These are phyloP conservation scores for Ophiocordyceps camponoti-rufipedis DNA, from an alignment of 2,329 filamentous ascomycete genomes.

Conservation along the genomic window DNA sequence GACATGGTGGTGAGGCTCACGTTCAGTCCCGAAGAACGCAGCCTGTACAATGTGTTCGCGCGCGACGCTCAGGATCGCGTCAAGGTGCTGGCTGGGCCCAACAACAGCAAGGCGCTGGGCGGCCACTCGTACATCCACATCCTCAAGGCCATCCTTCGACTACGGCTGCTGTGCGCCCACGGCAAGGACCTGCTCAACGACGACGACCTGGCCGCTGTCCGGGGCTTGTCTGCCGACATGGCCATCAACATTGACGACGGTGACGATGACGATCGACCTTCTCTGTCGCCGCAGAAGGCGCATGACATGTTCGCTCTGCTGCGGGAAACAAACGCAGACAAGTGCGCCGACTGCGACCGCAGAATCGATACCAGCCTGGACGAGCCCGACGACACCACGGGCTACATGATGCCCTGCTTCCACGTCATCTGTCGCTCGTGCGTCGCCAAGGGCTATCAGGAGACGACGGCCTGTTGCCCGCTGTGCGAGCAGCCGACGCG, in stretches of 20 bases:
- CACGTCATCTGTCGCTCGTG: slow-evolving; percentile 70
- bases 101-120: slow-evolving; percentile 46
- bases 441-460: slow-evolving; percentile 35
- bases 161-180: slow-evolving; percentile 82
- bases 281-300: slow-evolving; percentile 50
- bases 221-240: slow-evolving; percentile 66
- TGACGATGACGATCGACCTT: slow-evolving; percentile 36
- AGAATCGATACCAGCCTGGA: slow-evolving; percentile 30
- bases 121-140: slow-evolving; percentile 90
- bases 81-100: slow-evolving; percentile 45
- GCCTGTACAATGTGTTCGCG: slow-evolving; percentile 71
- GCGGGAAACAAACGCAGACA: slow-evolving; percentile 61
- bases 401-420: slow-evolving; percentile 71
- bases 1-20: slow-evolving; percentile 58
- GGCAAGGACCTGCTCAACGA: slow-evolving; percentile 80
- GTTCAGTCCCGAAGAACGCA: slow-evolving; percentile 57
- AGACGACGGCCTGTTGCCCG: slow-evolving; percentile 37
- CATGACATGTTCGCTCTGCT: slow-evolving; percentile 77
- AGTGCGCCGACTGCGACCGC: slow-evolving; percentile 51
- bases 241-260: slow-evolving; percentile 82
- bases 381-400: slow-evolving; percentile 43
- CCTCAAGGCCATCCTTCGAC: slow-evolving; percentile 71
- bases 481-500: slow-evolving; percentile 48
- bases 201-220: slow-evolving; percentile 62
- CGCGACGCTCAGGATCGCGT: slow-evolving; percentile 67